phyloP scores from a whole-genome alignment of 225 moss, liverwort and hornwort genomes.

The Takakia lepidozioides region DNA sequence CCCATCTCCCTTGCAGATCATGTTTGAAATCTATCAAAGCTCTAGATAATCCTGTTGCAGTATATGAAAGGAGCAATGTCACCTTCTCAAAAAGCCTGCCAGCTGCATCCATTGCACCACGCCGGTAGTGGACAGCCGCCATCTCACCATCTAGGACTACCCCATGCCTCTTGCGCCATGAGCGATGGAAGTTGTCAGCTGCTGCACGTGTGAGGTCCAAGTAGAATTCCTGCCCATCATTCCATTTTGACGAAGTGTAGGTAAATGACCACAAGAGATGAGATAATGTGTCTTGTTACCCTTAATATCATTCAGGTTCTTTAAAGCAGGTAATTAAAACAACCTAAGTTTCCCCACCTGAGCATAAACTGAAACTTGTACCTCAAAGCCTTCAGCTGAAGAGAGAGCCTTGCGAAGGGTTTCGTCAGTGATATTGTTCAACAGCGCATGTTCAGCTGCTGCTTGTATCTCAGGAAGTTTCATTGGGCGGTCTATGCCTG shows the following conservation, averaged over 20 bases:
- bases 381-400: slow-evolving; percentile 83
- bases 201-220: slow-evolving; percentile 88
- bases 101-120: slow-evolving; percentile 60
- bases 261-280: too few species aligned
- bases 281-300: too few species aligned
- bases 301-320: too few species aligned
- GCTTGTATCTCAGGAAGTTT: slow-evolving; percentile 89
- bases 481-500: slow-evolving; percentile 74
- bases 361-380: too few species aligned
- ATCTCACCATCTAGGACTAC: slow-evolving; percentile 95
- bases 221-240: slow-evolving; percentile 82
- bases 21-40: too few species aligned
- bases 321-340: too few species aligned
- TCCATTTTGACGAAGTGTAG: too few species aligned
- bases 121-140: slow-evolving; percentile 84
- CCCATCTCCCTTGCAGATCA: too few species aligned
- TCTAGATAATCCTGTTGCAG: too few species aligned
- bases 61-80: too few species aligned
- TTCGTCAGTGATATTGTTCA: slow-evolving; percentile 62
- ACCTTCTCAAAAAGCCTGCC: slow-evolving; percentile 64
- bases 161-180: slow-evolving; percentile 96
- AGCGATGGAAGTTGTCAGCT: slow-evolving; percentile 97
- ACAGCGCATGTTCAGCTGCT: slow-evolving; percentile 91
- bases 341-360: too few species aligned
- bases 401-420: slow-evolving; percentile 69